Percentiles rank a stretch among this genome's conserved stretches.
Conservation (phyloP, 2,329 filamentous ascomycete species). For the Pochonia chlamydosporia region DNA sequence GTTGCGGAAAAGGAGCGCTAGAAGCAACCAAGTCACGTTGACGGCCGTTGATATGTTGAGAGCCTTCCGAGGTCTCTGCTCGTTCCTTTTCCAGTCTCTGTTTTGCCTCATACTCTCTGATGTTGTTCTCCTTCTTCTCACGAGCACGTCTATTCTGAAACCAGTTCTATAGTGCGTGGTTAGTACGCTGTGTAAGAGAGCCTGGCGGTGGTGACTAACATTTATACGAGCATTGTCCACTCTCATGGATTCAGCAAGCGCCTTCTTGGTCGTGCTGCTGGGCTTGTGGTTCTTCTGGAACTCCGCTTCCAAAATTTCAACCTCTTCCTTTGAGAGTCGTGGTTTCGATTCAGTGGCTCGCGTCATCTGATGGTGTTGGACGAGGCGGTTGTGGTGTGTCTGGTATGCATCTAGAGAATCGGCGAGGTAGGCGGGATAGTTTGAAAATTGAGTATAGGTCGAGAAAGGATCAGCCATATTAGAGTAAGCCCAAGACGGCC, state of each 20-base stretch:
- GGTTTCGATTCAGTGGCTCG: constrained; percentile 44
- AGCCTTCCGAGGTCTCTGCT: constrained; percentile 15
- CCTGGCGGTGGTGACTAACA: constrained; percentile 32
- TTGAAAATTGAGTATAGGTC: constrained; percentile 25
- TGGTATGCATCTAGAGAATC: constrained; percentile 34
- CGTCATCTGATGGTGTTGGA: constrained; percentile 32
- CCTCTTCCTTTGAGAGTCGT: constrained; percentile 52
- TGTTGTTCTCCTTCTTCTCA: constrained; percentile 58
- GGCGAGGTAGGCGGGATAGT: constrained; percentile 29
- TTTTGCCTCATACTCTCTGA: constrained; percentile 33
- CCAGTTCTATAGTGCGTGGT: constrained; percentile 51
- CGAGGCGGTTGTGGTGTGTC: constrained; percentile 28
- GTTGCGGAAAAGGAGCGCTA: constrained; percentile 32
- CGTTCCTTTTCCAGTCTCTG: constrained; percentile 30
- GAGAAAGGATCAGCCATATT: constrained; percentile 22
- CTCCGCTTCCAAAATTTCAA: constrained; percentile 53
- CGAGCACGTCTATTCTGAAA: constrained; percentile 62
- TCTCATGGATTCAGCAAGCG: constrained; percentile 54
- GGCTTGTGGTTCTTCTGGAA: constrained; percentile 61
- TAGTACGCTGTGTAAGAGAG: constrained; percentile 14
- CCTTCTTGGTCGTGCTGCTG: constrained; percentile 55
- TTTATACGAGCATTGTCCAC: constrained; percentile 61
- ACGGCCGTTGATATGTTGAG: constrained; percentile 23
- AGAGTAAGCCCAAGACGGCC: constrained; percentile 29
- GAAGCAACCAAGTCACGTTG: constrained; percentile 33